Base-by-base conservation (phyloP, 2,329 filamentous ascomycete genomes). In the Colletotrichum lentis region DNA sequence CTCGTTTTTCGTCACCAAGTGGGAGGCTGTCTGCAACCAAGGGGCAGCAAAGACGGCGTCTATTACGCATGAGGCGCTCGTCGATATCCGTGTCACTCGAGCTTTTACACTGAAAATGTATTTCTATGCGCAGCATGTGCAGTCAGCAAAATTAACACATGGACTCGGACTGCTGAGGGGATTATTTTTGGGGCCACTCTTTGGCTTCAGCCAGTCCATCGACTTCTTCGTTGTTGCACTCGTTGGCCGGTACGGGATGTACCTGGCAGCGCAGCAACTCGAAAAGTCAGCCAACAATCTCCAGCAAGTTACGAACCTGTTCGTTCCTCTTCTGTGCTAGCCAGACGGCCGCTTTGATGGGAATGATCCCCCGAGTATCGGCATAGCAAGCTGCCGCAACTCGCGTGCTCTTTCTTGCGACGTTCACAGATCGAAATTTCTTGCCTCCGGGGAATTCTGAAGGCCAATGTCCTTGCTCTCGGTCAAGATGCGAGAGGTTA, bases 311-410 rank as follows among this genome's bases (percentile, higher is more conserved):
- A 89, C 96, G 73, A 91, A 94, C 41, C 84, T 97, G 61, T 84
- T 98, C 1, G 61, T 84, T 98, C 1, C 85, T 97, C n/a, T 92
- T 97, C 75, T 90, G 91, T 69, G 87, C 97, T 64, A 88, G 90
- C 12, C 92, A 91, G 12, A 87, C 91, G 2, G 88, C 88, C 43
- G 84, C 85, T 39, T 87, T 96, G 62, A 80, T 96, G 20, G 85
- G 86, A 55, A 90, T 90, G 74, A 88, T 98, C 27, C 94, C 95
- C 0, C 93, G 97, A 74, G 89, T 97, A 50, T 90, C 89, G 14
- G 87, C 90, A 18, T 89, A 93, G 0, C 88, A 90, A 71, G 88
- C 91, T 39, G 90, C 91, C 0, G 93, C 92, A 0, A 85, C 86
- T 0, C 88, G 90, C 31, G 84, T 98, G 18, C 84, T 98, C 0